Base-by-base conservation (phyloP, 768 basidiomycete genomes). In the Astraeus odoratus region DNA sequence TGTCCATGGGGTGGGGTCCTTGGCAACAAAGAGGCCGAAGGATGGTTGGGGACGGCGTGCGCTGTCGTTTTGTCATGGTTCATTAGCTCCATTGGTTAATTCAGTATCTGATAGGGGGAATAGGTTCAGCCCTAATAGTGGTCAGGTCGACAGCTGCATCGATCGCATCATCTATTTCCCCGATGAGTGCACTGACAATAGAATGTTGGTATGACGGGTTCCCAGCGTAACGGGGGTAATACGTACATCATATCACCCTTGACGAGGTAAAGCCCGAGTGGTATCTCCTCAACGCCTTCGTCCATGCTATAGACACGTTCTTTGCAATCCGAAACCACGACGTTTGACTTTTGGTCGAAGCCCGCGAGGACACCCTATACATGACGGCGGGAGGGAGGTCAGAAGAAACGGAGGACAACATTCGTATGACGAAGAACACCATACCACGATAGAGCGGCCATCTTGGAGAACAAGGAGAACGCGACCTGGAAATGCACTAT, bases 161-260 rank as follows among this genome's bases (percentile, higher is more conserved):
- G 44, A 87, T 69, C 18, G 78, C 78, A 50, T 88, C 81, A 63
- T 98, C 95, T 43, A 91, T 67, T 65, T 93, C 90, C 34, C 86
- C 88, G 44, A 91, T 86, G 52, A 91, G 74, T 29, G 81, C 81
- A 41, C 88, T 82, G 44, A 3, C 5, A 3, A 3, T 26, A 9
- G n/a, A 16, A 18, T 3, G 25, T 47, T 34, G 52, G 29, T 10
- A 15, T 27, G 25, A 42, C 18, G 3, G 10, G 15, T 23, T 39
- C 7, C 9, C 33, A 6, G 16, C 30, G 23, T 22, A 33, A 42
- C 25, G 26, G 40, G 18, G 31, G 47, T 20, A 41, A 27, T 34
- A 80, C 91, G 65, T 57, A 97, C 96, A 95, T 93, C 76, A 93
- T 93, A 62, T 99, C 96, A 3, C 96, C 96, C 57, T 97, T 93